A percentile compares a stretch with the other conserved stretches of the same genome.
phyloP scores from a whole-genome alignment of 257 asterid species.

The Galeopsis tetrahit region DNA sequence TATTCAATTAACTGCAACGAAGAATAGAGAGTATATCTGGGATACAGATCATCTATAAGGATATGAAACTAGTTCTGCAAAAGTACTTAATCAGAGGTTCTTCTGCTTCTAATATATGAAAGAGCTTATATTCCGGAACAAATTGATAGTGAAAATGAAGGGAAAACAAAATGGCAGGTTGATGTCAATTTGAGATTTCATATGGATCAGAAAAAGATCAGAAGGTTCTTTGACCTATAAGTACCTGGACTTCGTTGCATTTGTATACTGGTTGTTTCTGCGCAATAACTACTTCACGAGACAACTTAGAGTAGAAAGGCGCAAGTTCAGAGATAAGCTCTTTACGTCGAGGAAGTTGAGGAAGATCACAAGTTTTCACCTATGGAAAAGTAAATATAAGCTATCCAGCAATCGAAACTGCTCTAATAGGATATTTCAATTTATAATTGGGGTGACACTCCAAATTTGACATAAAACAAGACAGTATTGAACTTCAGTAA shows the following conservation, averaged over 20 bases:
- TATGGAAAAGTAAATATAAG: too few relatives aligned
- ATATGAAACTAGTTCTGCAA: not conserved
- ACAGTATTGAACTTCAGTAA: too few relatives aligned
- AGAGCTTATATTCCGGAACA: not conserved
- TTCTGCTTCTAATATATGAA: not conserved
- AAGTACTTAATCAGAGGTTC: not conserved
- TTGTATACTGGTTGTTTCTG: constrained; percentile 73
- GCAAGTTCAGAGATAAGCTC: constrained; percentile 70
- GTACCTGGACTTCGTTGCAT: constrained; percentile 87
- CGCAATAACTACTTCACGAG: constrained; percentile 51
- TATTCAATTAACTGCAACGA: not conserved
- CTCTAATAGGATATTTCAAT: too few relatives aligned
- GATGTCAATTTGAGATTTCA: not conserved
- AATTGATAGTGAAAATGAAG: not conserved
- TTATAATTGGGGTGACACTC: too few relatives aligned
- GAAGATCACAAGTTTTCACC: constrained; percentile 72
- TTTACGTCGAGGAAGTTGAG: constrained; percentile 69
- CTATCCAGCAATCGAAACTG: too few relatives aligned
- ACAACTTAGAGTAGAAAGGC: constrained; percentile 65
- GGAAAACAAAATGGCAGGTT: not conserved
- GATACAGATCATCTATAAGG: constrained; percentile 8
- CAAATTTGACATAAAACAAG: too few relatives aligned
- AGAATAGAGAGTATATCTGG: not conserved
- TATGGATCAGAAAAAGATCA: constrained; percentile 13
- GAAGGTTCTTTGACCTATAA: constrained; percentile 11